Conservation (phyloP, 2,329 filamentous ascomycete genomes). For the Ceratocystis cubensis region DNA sequence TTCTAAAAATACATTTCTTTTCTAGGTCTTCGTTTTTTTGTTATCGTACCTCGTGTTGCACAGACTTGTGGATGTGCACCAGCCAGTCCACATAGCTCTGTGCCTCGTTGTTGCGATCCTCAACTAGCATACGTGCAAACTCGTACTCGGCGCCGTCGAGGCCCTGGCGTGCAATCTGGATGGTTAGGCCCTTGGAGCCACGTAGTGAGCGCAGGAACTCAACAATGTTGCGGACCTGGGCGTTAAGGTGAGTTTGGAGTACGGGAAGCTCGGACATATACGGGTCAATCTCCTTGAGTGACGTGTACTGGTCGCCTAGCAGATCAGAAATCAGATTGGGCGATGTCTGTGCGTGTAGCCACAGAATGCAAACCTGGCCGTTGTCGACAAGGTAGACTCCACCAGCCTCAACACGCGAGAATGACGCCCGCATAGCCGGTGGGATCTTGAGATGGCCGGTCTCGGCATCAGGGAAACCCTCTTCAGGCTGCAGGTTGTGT, state of each 20-base stretch:
- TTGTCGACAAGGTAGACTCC: slow-evolving; percentile 94
- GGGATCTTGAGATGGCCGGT: slow-evolving; percentile 82
- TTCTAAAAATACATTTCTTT: too few species aligned
- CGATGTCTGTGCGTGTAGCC: slow-evolving; percentile 85
- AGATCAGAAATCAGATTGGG: slow-evolving; percentile 83
- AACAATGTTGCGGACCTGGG: slow-evolving; percentile 85
- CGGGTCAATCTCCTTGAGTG: slow-evolving; percentile 63
- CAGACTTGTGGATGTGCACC: slow-evolving; percentile 83
- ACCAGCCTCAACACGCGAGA: slow-evolving; percentile 77
- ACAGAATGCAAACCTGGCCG: slow-evolving; percentile 79
- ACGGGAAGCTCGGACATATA: slow-evolving; percentile 70
- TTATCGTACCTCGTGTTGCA: slow-evolving; percentile 63
- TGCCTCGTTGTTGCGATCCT: slow-evolving; percentile 94
- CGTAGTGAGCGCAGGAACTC: slow-evolving; percentile 71
- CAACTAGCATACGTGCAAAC: slow-evolving; percentile 79
- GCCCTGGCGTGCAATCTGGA: slow-evolving; percentile 85
- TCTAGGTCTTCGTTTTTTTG: too few species aligned
- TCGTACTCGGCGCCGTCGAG: slow-evolving; percentile 93
- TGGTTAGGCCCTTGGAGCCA: slow-evolving; percentile 73
- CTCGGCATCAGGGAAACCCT: slow-evolving; percentile 80
- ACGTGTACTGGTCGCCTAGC: slow-evolving; percentile 59
- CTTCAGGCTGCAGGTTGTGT: slow-evolving; percentile 74
- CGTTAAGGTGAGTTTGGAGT: slow-evolving; percentile 82
- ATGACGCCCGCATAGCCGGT: slow-evolving; percentile 65
- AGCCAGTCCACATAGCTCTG: slow-evolving; percentile 98